Evolutionary conservation across 208 protist genomes (phyloP), one percentile per base, ranked within the genome.

Genomic region (Trypanosoma boissoni): DNA sequence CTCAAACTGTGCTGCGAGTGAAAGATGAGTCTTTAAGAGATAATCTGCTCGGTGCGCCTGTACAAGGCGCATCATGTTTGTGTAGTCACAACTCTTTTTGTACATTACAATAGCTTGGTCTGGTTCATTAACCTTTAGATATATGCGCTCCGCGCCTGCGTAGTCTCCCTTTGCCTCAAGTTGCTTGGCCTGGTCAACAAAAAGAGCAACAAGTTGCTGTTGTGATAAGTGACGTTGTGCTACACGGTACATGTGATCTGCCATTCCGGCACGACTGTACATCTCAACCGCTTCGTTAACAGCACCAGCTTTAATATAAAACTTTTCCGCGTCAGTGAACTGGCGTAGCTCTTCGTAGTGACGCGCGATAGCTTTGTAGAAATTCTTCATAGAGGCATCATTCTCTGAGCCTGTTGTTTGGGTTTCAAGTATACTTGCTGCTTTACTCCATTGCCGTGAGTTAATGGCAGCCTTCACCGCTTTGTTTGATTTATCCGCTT

Each of bases 71-170:
- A 98, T 95, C 89, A 97, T 96, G 68, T 97, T 95, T 31, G 84
- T 95, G 67, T 87, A 94, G 64, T 93, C 80, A 56, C 91, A 86
- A 21, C 68, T 85, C 73, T 91, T 88, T 73, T 94, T 93, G 76
- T 98, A 98, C 96, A 98, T 98, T 71, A 97, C 82, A 76, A 98
- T 98, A 14, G 97, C 97, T 54, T 96, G 82, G 78, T 98, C 96
- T n/a, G 89, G 81, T 74, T 99, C 94, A 68, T 98, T 86, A 16
- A 97, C 92, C 66, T 93, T 98, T 20, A 99, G 46, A 65, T 97
- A 98, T 23, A 99, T 91, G 42, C 86, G 87, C 80, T 99, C 98
- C 29, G 97, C 97, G 14, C 95, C 95, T 26, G 88, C 83, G 70
- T 96, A 97, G 71, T 97, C 91, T 55, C 93, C 92, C 68, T 91